Evolutionary conservation across 2,329 filamentous ascomycete species (phyloP).

Genomic region (Macrophomina pseudophaseolina): DNA sequence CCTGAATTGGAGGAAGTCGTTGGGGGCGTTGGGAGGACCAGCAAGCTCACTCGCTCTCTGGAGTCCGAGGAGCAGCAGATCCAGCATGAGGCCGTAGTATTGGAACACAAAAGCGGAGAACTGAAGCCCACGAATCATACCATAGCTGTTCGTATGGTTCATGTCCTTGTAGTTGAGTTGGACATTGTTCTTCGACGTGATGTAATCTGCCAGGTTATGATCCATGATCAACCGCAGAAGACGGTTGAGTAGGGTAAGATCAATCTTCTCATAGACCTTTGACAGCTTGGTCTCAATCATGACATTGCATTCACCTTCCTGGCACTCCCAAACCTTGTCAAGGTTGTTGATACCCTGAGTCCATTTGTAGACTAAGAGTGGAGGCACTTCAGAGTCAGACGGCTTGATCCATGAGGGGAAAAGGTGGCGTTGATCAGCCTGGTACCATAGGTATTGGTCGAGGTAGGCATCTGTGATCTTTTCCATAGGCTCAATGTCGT

Average conservation of each 20-base stretch:
- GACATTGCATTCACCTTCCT: slow-evolving; percentile 95
- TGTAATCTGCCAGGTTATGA: slow-evolving; percentile 98
- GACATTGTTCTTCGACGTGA: slow-evolving; percentile 99
- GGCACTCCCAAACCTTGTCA: slow-evolving; percentile 90
- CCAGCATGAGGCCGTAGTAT: slow-evolving; percentile 94
- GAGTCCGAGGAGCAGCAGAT: slow-evolving; percentile 86
- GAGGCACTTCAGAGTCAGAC: slow-evolving; percentile 95
- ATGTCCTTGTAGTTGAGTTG: slow-evolving; percentile 99
- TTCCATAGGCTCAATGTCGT: slow-evolving; percentile 98
- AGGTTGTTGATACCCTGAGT: slow-evolving; percentile 99
- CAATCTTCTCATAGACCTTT: slow-evolving; percentile 99
- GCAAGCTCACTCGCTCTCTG: slow-evolving; percentile 98
- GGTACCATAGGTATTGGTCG: slow-evolving; percentile 99
- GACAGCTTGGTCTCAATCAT: slow-evolving; percentile 98
- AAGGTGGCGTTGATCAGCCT: slow-evolving; percentile 93
- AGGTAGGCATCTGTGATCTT: slow-evolving; percentile 99
- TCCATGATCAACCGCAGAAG: slow-evolving; percentile 97
- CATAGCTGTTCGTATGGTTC: slow-evolving; percentile 99
- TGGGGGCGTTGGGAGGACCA: slow-evolving; percentile 88
- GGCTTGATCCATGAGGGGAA: slow-evolving; percentile 99
- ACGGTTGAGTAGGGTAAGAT: slow-evolving; percentile 92
- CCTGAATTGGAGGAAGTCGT: slow-evolving; percentile 97
- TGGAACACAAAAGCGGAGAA: slow-evolving; percentile 99
- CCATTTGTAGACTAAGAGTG: slow-evolving; percentile 96
- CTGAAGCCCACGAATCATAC: slow-evolving; percentile 95